phyloP scores from a whole-genome alignment of 1,139 yeast species.

The Yamadazyma dendronema region DNA sequence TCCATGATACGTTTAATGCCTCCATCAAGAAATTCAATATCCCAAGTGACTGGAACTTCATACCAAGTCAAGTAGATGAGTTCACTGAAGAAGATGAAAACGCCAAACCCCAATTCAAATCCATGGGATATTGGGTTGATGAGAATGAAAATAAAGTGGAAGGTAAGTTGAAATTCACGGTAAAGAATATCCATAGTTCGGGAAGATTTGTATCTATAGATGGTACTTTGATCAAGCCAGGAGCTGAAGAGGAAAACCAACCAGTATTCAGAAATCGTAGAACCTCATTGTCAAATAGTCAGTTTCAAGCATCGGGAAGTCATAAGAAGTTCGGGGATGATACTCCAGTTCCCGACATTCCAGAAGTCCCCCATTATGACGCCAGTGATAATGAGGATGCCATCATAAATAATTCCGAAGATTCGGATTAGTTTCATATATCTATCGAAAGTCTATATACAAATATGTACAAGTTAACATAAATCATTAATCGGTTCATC shows the following conservation, averaged over 20 bases:
- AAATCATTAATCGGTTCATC: slow-evolving; percentile 1
- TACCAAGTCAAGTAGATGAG: slow-evolving; percentile 74
- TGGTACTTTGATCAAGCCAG: slow-evolving; percentile 72
- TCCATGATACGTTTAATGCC: slow-evolving; percentile 94
- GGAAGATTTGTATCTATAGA: slow-evolving; percentile 84
- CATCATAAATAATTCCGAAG: slow-evolving; percentile 31
- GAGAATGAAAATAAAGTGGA: slow-evolving; percentile 69
- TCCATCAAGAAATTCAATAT: slow-evolving; percentile 81
- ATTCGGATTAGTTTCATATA: slow-evolving; percentile 22
- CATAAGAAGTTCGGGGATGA: slow-evolving; percentile 49
- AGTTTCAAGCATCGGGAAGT: slow-evolving; percentile 10
- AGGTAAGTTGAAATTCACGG: slow-evolving; percentile 74
- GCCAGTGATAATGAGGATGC: slow-evolving; percentile 24
- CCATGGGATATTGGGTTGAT: slow-evolving; percentile 87
- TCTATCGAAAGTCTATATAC: slow-evolving; percentile 3
- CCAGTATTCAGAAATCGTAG: slow-evolving; percentile 45
- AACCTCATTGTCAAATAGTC: slow-evolving; percentile 16
- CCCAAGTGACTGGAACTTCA: slow-evolving; percentile 80
- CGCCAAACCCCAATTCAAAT: slow-evolving; percentile 33
- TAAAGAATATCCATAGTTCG: slow-evolving; percentile 69
- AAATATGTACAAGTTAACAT: background rate
- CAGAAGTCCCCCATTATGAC: slow-evolving; percentile 21
- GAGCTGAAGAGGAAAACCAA: slow-evolving; percentile 54
- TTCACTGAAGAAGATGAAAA: slow-evolving; percentile 15
- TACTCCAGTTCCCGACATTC: slow-evolving; percentile 16